Evolutionary conservation across 164 flowering plant species (phyloP), one percentile per base, ranked within the genome.

Genomic region (Umbilicus rupestris): DNA sequence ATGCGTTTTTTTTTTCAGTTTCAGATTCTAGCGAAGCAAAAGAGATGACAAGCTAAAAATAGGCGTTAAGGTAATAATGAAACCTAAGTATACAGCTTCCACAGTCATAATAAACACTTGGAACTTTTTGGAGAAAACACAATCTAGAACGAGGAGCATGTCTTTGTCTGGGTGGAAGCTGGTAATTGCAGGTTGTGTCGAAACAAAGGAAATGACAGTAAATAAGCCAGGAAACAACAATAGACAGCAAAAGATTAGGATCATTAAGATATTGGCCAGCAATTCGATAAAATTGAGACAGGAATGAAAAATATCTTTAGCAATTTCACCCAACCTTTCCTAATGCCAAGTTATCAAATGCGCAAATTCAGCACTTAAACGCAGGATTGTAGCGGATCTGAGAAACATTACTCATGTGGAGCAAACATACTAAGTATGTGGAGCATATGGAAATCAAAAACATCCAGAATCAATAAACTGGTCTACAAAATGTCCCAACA

Each of bases 1-100:
- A 28, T 28, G 33, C 60, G 28, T 55, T 55, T 28, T 14, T 55
- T 28, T 16, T 11, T 55, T 55, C 58, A 22, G 58, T 52, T 55
- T 26, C 35, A 55, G 60, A 55, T 55, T 55, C 29, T 55, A 28
- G 60, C 35, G 35, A 55, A 55, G 29, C 60, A 28, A 33, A 55
- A 55, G 11, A 55, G 19, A 26, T 55, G 60, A 26, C 35, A 26
- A 28, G 33, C 60, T 26, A 26, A 19, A 55, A 55, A 55, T 55
- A 55, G 29, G 35, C 28, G 16, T 26, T 28, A 16, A 55, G 55
- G 60, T 11, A 55, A 12, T 11, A 26, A 28, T 28, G 59, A 55
- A 41, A 55, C 59, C 33, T 24, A 55, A 55, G 59, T 55, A 28
- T 26, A 30, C 31, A 14, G 31, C 59, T 55, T 55, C 31, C 1